Conservation (phyloP, 768 basidiomycete species). For the Rhodotorula kratochvilovae region DNA sequence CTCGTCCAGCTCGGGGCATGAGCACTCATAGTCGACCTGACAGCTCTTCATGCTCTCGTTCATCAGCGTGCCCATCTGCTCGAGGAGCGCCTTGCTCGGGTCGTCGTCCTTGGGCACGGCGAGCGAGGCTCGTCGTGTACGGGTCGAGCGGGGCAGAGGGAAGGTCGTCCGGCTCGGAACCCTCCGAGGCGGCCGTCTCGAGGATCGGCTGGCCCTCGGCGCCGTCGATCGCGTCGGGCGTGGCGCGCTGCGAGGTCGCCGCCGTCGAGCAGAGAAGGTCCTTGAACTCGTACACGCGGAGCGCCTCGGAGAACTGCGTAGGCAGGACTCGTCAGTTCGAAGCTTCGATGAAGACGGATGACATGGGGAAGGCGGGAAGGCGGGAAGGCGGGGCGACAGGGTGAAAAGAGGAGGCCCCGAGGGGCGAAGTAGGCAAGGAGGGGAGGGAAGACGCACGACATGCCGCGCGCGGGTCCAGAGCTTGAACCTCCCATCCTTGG, state of each 20-base stretch:
- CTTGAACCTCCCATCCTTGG: constrained; percentile 56
- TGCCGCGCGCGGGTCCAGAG: constrained; percentile 77
- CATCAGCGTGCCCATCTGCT: constrained; percentile 65
- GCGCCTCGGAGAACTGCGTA: constrained; percentile 61
- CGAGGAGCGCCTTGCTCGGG: constrained; percentile 4
- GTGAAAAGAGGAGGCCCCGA: too few species aligned
- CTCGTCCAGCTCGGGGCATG: constrained; percentile 62
- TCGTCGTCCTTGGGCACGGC: constrained; percentile 12
- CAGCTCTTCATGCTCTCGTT: constrained; percentile 73
- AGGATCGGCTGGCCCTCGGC: constrained; percentile 8
- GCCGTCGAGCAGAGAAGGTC: constrained; percentile 53
- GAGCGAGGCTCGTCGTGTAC: background rate
- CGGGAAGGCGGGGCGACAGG: too few species aligned
- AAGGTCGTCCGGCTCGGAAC: background rate
- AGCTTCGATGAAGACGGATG: background rate
- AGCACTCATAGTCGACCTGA: constrained; percentile 63
- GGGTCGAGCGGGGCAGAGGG: constrained; percentile 20
- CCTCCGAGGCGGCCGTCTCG: constrained; percentile 6
- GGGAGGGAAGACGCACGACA: constrained; percentile 49
- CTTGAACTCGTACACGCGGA: constrained; percentile 74
- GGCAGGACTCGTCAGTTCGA: background rate
- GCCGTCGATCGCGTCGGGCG: constrained; percentile 11
- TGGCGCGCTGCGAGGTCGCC: constrained; percentile 35
- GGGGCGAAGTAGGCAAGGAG: too few species aligned
- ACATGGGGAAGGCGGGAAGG: too few species aligned